Evolutionary conservation across 257 asterid genomes (phyloP).

Genomic region (Solanum paucissectum): DNA sequence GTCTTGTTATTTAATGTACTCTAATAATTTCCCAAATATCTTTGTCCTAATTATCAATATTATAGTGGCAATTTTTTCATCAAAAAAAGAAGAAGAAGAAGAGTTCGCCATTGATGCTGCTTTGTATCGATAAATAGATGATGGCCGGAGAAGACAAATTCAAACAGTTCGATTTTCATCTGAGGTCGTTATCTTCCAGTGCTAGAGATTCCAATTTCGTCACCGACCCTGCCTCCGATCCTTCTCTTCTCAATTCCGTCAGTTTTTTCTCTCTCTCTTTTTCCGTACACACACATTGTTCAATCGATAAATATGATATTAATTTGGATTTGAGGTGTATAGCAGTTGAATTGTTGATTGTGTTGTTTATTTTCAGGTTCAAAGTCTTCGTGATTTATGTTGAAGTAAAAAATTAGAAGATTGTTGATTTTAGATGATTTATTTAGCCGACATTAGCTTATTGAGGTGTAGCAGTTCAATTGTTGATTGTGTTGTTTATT

Average conservation of each 20-base stretch:
- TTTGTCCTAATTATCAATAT: too few relatives aligned
- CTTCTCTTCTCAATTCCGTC: constrained; percentile 63
- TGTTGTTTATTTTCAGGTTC: constrained; percentile 35
- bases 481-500: not conserved
- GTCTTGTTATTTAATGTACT: too few relatives aligned
- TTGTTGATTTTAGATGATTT: not conserved
- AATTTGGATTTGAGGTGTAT: not conserved
- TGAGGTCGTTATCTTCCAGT: constrained; percentile 57
- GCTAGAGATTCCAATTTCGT: constrained; percentile 76
- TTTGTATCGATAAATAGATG: not conserved
- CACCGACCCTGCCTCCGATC: constrained; percentile 61
- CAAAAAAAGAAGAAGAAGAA: not conserved
- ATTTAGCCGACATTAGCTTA: not conserved
- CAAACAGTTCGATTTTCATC: constrained; percentile 66
- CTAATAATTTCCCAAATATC: not conserved
- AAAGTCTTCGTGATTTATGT: constrained; percentile 29
- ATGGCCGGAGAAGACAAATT: constrained; percentile 18
- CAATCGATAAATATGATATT: not conserved
- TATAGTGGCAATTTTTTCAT: too few relatives aligned
- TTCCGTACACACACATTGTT: not conserved
- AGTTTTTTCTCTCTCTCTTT: not conserved
- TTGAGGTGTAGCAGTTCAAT: not conserved
- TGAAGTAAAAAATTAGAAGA: constrained; percentile 42
- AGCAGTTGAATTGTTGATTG: not conserved
- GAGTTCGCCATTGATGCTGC: not conserved